phyloP scores from a whole-genome alignment of 345 rosid species.

The Sisymbrium irio region DNA sequence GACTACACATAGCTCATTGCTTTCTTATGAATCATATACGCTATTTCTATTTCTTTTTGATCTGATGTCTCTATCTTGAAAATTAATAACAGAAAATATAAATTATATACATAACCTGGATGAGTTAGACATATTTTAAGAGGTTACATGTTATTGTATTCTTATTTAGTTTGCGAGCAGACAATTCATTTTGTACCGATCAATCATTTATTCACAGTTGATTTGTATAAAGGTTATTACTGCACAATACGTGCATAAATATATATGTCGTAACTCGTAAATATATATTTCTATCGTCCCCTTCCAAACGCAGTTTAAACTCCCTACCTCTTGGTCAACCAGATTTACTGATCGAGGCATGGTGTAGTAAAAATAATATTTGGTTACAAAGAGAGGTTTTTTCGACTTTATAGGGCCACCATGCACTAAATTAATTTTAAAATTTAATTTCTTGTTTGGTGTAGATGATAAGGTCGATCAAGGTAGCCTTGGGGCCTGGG shows the following conservation, averaged over 20 bases:
- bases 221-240: not conserved
- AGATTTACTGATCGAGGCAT: not conserved
- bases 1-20: not conserved
- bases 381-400: slow-evolving; percentile 2
- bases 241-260: not conserved
- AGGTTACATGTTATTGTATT: not conserved
- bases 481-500: slow-evolving; percentile 14
- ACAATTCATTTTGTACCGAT: not conserved
- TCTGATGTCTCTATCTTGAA: not conserved
- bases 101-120: not conserved
- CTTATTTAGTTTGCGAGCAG: not conserved
- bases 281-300: too few relatives aligned
- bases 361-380: not conserved
- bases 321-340: not conserved
- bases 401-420: slow-evolving; percentile 24
- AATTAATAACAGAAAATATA: not conserved
- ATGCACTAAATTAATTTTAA: slow-evolving; percentile 5
- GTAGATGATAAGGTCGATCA: slow-evolving; percentile 24
- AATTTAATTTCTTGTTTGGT: slow-evolving; percentile 5
- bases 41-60: not conserved
- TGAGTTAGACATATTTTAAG: not conserved
- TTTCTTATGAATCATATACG: slow-evolving; percentile 3
- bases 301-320: too few relatives aligned
- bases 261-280: too few relatives aligned
- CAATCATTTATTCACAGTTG: not conserved